Conservation (phyloP, 306 rosid species). For the Corylus avellana region DNA sequence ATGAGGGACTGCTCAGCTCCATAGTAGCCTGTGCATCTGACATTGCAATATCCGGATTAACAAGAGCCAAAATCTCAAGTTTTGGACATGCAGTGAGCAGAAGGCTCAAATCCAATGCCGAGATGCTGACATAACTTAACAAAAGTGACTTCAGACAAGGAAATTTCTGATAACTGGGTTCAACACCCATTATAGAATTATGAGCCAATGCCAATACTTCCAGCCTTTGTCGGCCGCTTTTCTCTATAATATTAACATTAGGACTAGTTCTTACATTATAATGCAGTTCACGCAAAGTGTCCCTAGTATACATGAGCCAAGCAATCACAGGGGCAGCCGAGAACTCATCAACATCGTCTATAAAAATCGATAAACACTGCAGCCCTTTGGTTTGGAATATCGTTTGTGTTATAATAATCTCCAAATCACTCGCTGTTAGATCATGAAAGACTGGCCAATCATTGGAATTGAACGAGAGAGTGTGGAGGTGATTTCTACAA, state of each 20-base stretch:
- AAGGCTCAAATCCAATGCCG: slow-evolving; percentile 75
- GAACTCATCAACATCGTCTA: slow-evolving; percentile 76
- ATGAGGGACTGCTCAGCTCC: slow-evolving; percentile 60
- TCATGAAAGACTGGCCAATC: slow-evolving; percentile 68
- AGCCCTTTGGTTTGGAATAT: slow-evolving; percentile 77
- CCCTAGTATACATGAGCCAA: slow-evolving; percentile 84
- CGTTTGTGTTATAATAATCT: slow-evolving; percentile 80
- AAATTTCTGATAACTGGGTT: slow-evolving; percentile 72
- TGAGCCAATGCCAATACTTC: slow-evolving; percentile 57
- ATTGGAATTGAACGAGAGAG: slow-evolving; percentile 66
- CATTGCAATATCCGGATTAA: slow-evolving; percentile 69
- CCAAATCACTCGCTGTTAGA: slow-evolving; percentile 50
- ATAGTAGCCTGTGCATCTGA: slow-evolving; percentile 57
- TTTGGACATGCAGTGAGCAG: slow-evolving; percentile 67
- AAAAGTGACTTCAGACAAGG: slow-evolving; percentile 75
- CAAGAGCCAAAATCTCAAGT: slow-evolving; percentile 59
- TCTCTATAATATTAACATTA: slow-evolving; percentile 62
- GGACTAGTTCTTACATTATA: slow-evolving; percentile 71
- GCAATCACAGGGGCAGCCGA: slow-evolving; percentile 75
- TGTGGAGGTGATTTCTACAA: slow-evolving; percentile 59
- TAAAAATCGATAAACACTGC: slow-evolving; percentile 59
- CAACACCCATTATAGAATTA: slow-evolving; percentile 65
- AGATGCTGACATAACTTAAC: slow-evolving; percentile 55
- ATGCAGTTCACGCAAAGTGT: slow-evolving; percentile 48
- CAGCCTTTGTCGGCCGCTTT: slow-evolving; percentile 71